Evolutionary conservation across 2,329 filamentous ascomycete species (phyloP), one percentile per base, ranked within the genome.

Genomic region (Xylaria sp.): DNA sequence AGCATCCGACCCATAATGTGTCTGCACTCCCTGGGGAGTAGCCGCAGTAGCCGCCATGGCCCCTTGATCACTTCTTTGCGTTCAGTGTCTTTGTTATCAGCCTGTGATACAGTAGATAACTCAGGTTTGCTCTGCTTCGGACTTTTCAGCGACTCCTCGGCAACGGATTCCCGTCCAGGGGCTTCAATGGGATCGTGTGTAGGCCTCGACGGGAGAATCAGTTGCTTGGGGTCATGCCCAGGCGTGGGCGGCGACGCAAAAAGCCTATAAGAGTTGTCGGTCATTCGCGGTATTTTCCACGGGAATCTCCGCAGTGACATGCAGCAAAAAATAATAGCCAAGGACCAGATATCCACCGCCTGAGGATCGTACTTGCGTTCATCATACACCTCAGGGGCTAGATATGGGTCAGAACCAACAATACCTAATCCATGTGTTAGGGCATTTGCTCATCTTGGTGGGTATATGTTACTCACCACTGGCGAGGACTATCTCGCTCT

Each of bases 291-390:
- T 42, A 97, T 90, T 82, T 99, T 99, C 96, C 96, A 99, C 0
- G 96, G 96, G 78, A 99, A 99, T 42, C 96, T 86, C 25, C 96
- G 88, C 50, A 99, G 85, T 5, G 93, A 96, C 96, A 99, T 99
- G 84, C 96, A 99, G 81, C 96, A 98, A 82, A 95, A 99, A 64
- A 99, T 98, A 75, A 99, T 99, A 21, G 95, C 96, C 68, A 99
- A 85, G 12, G 96, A 99, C 96, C 96, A 99, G 68, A 99, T 94
- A 81, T 99, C 96, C 0, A 95, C 93, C 6, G 94, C 93, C 70
- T 94, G 92, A 0, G 96, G 94, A 76, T 99, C 94, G 79, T 99
- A 99, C 78, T 94, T 94, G 72, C 92, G 90, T 70, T 94, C 89
- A 72, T 98, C 94, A 77, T 98, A 98, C 0, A 99, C 96, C 81